Conservation (phyloP, 2,329 filamentous ascomycete genomes). For the Golovinomyces cichoracearum region DNA sequence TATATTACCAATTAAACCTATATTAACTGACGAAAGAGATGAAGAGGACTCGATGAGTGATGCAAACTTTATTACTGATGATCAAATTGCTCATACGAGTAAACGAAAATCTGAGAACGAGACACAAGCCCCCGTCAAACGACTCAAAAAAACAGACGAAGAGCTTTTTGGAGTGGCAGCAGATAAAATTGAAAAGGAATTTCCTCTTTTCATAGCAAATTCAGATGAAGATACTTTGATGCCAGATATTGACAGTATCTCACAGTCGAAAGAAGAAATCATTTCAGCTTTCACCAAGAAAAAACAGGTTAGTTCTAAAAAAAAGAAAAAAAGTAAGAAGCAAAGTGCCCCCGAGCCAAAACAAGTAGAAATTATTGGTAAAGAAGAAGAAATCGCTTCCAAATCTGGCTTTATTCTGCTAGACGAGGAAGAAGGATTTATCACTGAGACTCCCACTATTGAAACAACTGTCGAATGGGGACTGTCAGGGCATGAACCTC, state of each 20-base stretch:
- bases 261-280: constrained; percentile 14
- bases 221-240: constrained; percentile 24
- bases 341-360: constrained; percentile 36
- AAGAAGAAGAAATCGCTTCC: constrained; percentile 23
- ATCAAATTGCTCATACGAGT: constrained; percentile 18
- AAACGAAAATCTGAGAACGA: constrained; percentile 50
- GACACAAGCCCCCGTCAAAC: constrained; percentile 45
- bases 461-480: constrained; percentile 29
- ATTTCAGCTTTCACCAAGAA: constrained; percentile 20
- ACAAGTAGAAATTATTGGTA: constrained; percentile 31
- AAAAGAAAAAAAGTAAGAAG: constrained; percentile 36
- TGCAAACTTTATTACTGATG: constrained; percentile 15
- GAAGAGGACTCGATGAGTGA: constrained; percentile 43
- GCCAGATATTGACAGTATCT: constrained; percentile 23
- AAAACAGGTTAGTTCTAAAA: constrained; percentile 31
- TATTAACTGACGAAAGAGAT: constrained; percentile 23
- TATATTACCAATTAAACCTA: constrained; percentile 5
- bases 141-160: constrained; percentile 56
- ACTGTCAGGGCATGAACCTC: constrained; percentile 30
- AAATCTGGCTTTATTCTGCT: constrained; percentile 16
- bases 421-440: constrained; percentile 14
- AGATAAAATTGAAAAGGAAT: constrained; percentile 25
- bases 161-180: constrained; percentile 45
- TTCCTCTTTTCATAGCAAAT: constrained; percentile 17
- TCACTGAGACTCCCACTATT: constrained; percentile 16